phyloP scores from a whole-genome alignment of 2,329 filamentous ascomycete genomes.

The Ophiobolus disseminans region DNA sequence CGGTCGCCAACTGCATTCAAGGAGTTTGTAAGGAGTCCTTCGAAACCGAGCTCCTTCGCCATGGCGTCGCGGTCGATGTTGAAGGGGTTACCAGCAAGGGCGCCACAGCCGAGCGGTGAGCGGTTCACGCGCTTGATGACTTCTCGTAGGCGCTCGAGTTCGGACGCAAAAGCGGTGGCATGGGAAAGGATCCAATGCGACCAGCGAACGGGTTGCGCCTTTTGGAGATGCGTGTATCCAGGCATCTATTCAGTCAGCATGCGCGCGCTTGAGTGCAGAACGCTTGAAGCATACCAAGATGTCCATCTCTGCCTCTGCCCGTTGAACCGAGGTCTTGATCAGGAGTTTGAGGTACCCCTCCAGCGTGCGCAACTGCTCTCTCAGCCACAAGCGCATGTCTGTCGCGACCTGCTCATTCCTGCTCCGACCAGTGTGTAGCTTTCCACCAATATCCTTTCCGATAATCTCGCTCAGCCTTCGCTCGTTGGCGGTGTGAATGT shows the following conservation, averaged over 20 bases:
- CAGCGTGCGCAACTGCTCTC: conserved; percentile 74
- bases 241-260: conserved; percentile 66
- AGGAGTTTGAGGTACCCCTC: conserved; percentile 73
- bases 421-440: conserved; percentile 86
- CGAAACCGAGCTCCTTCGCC: conserved; percentile 81
- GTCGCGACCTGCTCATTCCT: conserved; percentile 90
- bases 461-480: conserved; percentile 76
- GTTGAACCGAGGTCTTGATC: conserved; percentile 70
- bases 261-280: not conserved
- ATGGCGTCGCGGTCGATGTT: conserved; percentile 80
- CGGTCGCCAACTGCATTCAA: conserved; percentile 78
- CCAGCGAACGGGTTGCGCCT: conserved; percentile 81
- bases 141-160: conserved; percentile 79
- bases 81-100: conserved; percentile 83
- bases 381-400: conserved; percentile 89
- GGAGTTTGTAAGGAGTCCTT: conserved; percentile 75
- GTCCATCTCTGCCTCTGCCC: conserved; percentile 78
- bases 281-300: conserved; percentile 59
- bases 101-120: conserved; percentile 75
- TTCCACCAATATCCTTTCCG: conserved; percentile 82
- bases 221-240: conserved; percentile 86
- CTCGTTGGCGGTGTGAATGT: conserved; percentile 64
- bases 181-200: conserved; percentile 82
- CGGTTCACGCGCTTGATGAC: conserved; percentile 76
- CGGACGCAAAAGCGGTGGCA: conserved; percentile 72